phyloP scores from a whole-genome alignment of 2,329 filamentous ascomycete species.

The Botryotinia globosa region DNA sequence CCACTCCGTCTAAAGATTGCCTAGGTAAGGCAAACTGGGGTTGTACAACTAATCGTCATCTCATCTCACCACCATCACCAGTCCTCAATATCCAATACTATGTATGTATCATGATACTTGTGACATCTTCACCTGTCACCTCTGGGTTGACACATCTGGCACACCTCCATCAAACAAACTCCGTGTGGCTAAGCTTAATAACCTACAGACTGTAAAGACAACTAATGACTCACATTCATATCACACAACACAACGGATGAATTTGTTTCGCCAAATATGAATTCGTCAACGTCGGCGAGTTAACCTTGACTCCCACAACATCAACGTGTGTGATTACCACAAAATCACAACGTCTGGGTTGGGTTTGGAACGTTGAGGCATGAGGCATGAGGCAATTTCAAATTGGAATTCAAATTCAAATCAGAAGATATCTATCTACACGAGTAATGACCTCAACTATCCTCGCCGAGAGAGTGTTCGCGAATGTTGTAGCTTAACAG shows the following conservation, averaged over 20 bases:
- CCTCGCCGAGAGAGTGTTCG: not conserved
- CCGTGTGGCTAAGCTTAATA: not conserved
- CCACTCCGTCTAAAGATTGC: not conserved
- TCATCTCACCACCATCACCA: conserved; percentile 7
- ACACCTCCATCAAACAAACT: not conserved
- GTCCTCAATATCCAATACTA: not conserved
- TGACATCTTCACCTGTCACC: not conserved
- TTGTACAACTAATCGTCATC: conserved; percentile 1
- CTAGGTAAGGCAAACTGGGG: not conserved
- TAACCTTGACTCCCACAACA: not conserved
- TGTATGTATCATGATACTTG: not conserved
- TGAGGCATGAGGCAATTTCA: not conserved
- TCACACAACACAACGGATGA: not conserved
- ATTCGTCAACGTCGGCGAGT: not conserved
- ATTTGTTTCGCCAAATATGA: not conserved
- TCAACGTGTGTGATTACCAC: not conserved
- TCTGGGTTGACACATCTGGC: not conserved
- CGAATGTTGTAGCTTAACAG: conserved; percentile 1
- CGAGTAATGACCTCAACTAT: not conserved
- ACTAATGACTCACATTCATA: conserved; percentile 1
- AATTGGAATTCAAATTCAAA: not conserved
- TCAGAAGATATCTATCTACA: not conserved
- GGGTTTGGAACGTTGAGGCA: not conserved
- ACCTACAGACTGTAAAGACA: not conserved
- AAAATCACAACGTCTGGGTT: not conserved